Base-by-base conservation (phyloP, 2,329 filamentous ascomycete species). In the Sclerotinia nivalis region DNA sequence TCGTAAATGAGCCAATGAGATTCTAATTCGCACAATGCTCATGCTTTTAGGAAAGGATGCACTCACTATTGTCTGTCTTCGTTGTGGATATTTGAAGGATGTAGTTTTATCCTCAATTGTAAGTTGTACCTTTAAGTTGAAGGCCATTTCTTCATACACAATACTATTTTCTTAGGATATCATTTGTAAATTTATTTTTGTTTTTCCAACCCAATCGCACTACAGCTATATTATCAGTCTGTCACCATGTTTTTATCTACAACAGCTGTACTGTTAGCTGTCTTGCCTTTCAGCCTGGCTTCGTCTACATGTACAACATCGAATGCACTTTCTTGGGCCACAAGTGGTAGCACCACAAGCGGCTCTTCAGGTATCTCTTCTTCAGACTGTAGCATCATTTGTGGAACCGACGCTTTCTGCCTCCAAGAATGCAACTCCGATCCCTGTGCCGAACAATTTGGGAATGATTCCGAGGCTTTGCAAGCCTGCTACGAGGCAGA, bases 361-460 rank as follows among this genome's bases (percentile, higher is more conserved):
- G n/a, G 37, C 37, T 45, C 37, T 60, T 60, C 56, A 13, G 56
- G 56, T 18, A 40, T 31, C 9, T 34, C 54, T 55, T n/a, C 49
- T 50, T 50, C 49, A 52, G n/a, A 4, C 2, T 31, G 49, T 52
- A 25, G n/a, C 49, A 54, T 28, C 28, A 13, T 15, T 28, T 54
- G 50, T 54, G 50, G 50, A 12, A 28, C 50, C 25, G 25, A 54
- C 50, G n/a, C 50, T 54, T 28, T 10, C 50, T 54, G 50, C 50
- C 25, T 54, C 50, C n/a, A 54, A 52, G n/a, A 54, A 54, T 54
- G 50, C 50, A 54, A 28, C 13, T 43, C 56, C n/a, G n/a, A 60
- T 45, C 13, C 37, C 4, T 43, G 56, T 45, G 37, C 37, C 15
- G 37, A 43, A 50, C 45, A 49, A 18, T 59, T 25, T 43, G 56